Conservation (phyloP, 305 asterid genomes). For the Fraxinus albicans region DNA sequence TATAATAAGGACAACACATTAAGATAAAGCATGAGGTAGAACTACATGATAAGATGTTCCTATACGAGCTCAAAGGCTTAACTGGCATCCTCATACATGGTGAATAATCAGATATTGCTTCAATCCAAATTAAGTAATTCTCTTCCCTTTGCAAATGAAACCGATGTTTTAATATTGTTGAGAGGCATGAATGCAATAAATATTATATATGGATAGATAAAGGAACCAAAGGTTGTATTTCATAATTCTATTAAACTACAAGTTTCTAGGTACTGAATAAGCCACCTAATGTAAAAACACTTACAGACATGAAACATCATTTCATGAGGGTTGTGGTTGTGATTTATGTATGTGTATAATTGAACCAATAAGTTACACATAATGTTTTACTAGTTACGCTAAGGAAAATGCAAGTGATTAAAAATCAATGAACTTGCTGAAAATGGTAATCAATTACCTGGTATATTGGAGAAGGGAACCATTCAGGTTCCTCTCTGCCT, state of each 20-base stretch:
- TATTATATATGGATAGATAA: neutral
- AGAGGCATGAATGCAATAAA: neutral
- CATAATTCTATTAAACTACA: neutral
- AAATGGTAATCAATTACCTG: slow-evolving; percentile 44
- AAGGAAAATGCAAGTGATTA: neutral
- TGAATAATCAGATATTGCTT: neutral
- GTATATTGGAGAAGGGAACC: slow-evolving; percentile 87
- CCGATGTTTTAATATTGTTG: neutral
- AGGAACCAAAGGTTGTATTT: neutral
- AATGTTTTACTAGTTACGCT: neutral
- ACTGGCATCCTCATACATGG: neutral
- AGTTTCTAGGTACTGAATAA: neutral
- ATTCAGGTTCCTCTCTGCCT: slow-evolving; percentile 57
- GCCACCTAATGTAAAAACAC: neutral
- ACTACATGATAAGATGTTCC: neutral
- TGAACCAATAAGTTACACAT: neutral
- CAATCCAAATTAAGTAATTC: neutral
- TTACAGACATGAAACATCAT: neutral
- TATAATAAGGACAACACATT: neutral
- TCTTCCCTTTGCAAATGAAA: neutral
- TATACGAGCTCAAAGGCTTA: neutral
- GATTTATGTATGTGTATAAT: neutral
- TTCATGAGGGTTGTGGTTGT: neutral
- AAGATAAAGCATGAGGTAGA: neutral
- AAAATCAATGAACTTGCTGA: neutral